A percentile compares a stretch with the other conserved stretches of the same genome.
phyloP scores from a whole-genome alignment of 768 basidiomycete species.

The Lactarius sanguifluus region DNA sequence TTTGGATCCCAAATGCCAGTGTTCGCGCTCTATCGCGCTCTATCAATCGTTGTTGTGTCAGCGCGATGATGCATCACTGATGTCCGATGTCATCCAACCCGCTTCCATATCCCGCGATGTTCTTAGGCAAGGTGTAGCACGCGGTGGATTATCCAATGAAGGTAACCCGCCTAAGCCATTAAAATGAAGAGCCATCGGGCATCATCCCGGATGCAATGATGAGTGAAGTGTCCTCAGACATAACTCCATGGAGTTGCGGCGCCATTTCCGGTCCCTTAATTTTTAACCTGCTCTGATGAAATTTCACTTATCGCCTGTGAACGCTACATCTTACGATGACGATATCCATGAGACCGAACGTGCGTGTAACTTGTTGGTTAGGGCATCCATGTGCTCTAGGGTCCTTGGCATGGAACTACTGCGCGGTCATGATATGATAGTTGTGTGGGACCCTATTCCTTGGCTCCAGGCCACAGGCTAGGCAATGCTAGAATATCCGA shows the following conservation, averaged over 20 bases:
- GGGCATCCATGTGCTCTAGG: neutral
- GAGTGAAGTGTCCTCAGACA: no score
- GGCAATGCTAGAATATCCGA: neutral
- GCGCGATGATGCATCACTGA: neutral
- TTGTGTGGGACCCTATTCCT: neutral
- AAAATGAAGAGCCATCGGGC: neutral
- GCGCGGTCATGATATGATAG: neutral
- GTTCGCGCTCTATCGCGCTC: neutral
- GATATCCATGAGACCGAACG: neutral
- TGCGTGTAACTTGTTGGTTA: neutral
- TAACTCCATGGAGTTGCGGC: neutral
- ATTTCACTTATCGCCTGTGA: neutral
- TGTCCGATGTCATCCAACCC: neutral
- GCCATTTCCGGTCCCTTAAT: no score
- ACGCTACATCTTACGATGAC: neutral
- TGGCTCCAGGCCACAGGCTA: neutral
- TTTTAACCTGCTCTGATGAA: no score
- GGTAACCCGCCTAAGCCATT: neutral
- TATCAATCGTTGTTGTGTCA: neutral
- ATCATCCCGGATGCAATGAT: neutral
- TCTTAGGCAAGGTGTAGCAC: neutral
- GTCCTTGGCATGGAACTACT: neutral
- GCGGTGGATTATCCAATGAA: neutral
- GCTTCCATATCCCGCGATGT: neutral
- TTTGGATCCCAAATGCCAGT: neutral